Conservation (phyloP, 2,329 filamentous ascomycete genomes). For the Calonectria pteridis region DNA sequence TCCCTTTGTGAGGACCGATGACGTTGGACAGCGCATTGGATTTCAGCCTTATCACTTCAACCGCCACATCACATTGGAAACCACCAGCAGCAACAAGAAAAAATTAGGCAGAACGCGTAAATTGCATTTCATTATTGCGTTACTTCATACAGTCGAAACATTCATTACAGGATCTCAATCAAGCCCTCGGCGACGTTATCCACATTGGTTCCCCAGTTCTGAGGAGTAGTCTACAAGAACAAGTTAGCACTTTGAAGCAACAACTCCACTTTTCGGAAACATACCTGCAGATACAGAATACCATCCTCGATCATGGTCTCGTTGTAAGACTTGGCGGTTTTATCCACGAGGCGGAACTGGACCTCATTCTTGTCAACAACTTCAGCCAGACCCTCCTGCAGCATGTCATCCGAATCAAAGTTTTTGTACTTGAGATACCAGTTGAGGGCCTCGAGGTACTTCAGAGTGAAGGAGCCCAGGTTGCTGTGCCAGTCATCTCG, state of each 20-base stretch:
- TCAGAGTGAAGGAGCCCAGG: conserved; percentile 54
- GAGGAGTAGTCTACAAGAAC: conserved; percentile 47
- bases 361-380: conserved; percentile 57
- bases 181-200: conserved; percentile 50
- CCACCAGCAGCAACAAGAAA: background rate
- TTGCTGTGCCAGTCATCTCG: conserved; percentile 56
- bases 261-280: conserved; percentile 5
- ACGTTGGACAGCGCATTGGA: background rate
- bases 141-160: too few species aligned
- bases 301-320: conserved; percentile 63
- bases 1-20: background rate
- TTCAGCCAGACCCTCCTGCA: conserved; percentile 63
- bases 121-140: background rate
- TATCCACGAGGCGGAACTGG: conserved; percentile 61
- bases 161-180: conserved; percentile 49
- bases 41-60: background rate
- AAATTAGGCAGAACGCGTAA: background rate
- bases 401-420: conserved; percentile 61
- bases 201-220: conserved; percentile 54
- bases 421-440: conserved; percentile 57
- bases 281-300: conserved; percentile 63
- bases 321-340: conserved; percentile 55
- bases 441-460: conserved; percentile 61
- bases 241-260: background rate
- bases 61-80: background rate